These are phyloP conservation scores for Cladosporium sphaerospermum DNA, from an alignment of 2,329 filamentous ascomycete genomes.

Conservation along the genomic window DNA sequence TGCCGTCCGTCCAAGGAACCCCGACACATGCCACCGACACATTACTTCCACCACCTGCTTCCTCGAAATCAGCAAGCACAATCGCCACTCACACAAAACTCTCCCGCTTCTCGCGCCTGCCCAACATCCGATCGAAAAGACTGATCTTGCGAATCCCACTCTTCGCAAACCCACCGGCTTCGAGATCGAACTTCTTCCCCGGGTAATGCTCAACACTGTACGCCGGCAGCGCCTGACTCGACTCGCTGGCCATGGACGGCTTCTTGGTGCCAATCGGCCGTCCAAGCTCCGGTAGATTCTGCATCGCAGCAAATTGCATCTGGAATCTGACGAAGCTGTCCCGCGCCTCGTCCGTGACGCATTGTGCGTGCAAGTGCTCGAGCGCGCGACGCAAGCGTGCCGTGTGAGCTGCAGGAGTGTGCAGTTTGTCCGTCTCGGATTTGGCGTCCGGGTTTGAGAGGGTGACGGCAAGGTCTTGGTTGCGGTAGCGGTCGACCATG, in stretches of 20 bases:
- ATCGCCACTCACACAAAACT: conserved; percentile 5
- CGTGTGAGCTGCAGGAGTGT: conserved; percentile 23
- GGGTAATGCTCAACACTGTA: no score
- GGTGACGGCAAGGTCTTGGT: conserved; percentile 34
- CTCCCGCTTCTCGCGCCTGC: conserved; percentile 20
- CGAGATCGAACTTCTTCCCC: neutral
- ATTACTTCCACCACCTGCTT: conserved; percentile 10
- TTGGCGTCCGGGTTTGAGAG: conserved; percentile 13
- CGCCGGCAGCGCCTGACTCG: neutral
- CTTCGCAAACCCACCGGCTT: neutral
- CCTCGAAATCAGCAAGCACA: neutral
- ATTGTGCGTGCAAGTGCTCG: conserved; percentile 22
- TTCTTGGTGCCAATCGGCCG: conserved; percentile 12
- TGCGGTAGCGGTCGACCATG: conserved; percentile 50
- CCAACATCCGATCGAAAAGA: conserved; percentile 32
- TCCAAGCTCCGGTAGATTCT: conserved; percentile 20
- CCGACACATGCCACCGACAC: neutral
- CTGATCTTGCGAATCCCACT: conserved; percentile 21
- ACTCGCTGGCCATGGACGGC: conserved; percentile 5
- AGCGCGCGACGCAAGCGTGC: conserved; percentile 26
- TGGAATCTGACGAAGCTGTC: conserved; percentile 28
- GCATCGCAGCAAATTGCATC: conserved; percentile 19
- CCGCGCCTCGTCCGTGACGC: conserved; percentile 24
- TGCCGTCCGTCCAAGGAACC: neutral
- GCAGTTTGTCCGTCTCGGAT: conserved; percentile 24